phyloP scores from a whole-genome alignment of 2,329 filamentous ascomycete species.

The Scytalidium lignicola region DNA sequence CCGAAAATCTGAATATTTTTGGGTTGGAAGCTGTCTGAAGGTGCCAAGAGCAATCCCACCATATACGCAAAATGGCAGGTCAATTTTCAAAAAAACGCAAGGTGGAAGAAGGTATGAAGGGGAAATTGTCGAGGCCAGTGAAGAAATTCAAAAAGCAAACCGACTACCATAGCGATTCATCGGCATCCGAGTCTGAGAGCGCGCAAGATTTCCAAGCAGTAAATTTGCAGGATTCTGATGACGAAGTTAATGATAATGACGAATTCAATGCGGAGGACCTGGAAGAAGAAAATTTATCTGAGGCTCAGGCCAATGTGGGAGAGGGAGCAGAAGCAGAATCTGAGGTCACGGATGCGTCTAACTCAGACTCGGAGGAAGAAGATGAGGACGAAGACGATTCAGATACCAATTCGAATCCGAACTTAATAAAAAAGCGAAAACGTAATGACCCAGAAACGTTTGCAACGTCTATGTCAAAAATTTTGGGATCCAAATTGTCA shows the following conservation, averaged over 20 bases:
- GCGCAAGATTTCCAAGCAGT: conserved; percentile 42
- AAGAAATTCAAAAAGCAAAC: conserved; percentile 60
- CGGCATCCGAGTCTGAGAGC: conserved; percentile 43
- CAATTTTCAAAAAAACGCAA: conserved; percentile 46
- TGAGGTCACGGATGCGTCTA: conserved; percentile 31
- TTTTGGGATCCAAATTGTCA: conserved; percentile 83
- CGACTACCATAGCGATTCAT: conserved; percentile 58
- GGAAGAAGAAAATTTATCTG: conserved; percentile 20
- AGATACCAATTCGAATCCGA: conserved; percentile 37
- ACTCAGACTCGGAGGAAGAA: conserved; percentile 28
- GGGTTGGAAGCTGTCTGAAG: not conserved
- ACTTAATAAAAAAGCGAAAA: conserved; percentile 58
- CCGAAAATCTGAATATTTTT: not conserved
- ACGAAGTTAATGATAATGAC: conserved; percentile 21
- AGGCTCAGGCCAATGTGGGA: conserved; percentile 17
- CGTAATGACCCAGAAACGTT: conserved; percentile 90
- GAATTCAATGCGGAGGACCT: conserved; percentile 22
- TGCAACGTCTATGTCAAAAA: conserved; percentile 88
- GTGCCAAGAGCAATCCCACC: not conserved
- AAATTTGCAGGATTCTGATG: conserved; percentile 37
- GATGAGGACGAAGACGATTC: conserved; percentile 30
- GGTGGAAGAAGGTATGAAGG: conserved; percentile 52
- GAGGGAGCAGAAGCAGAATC: conserved; percentile 17
- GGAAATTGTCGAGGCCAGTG: conserved; percentile 39
- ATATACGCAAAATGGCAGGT: conserved; percentile 23